These are phyloP conservation scores for Melocanna baccifera DNA, from an alignment of 176 grass and related monocot genomes.

Conservation along the genomic window DNA sequence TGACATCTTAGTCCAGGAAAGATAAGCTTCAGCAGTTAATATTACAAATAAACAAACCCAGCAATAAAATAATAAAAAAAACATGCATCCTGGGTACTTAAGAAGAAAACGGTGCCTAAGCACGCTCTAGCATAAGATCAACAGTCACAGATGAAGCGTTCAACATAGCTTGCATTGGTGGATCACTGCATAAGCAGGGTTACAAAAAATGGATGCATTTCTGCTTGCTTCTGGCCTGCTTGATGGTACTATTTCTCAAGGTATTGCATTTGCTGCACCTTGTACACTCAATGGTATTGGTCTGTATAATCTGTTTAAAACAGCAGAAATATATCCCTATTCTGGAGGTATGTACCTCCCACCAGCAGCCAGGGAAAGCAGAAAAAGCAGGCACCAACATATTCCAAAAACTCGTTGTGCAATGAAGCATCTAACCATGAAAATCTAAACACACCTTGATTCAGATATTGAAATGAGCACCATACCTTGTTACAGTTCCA, in stretches of 20 bases:
- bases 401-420: constrained; percentile 1
- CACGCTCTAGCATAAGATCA: background rate
- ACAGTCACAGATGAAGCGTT: background rate
- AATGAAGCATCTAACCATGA: background rate
- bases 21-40: constrained; percentile 10
- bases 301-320: background rate
- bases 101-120: background rate
- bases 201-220: constrained; percentile 2
- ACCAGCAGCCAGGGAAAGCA: background rate
- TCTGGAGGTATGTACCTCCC: background rate
- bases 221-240: background rate
- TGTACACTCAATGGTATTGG: background rate
- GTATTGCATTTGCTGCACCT: background rate
- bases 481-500: constrained; percentile 83
- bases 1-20: background rate
- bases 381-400: background rate
- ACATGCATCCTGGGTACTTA: background rate
- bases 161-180: background rate
- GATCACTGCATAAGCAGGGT: background rate
- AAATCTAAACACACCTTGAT: background rate
- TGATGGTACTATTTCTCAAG: background rate
- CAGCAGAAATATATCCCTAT: background rate
- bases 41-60: background rate
- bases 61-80: background rate
- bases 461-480: constrained; percentile 28